Evolutionary conservation across 257 asterid genomes (phyloP).

Genomic region (Parsonsia alboflavescens): DNA sequence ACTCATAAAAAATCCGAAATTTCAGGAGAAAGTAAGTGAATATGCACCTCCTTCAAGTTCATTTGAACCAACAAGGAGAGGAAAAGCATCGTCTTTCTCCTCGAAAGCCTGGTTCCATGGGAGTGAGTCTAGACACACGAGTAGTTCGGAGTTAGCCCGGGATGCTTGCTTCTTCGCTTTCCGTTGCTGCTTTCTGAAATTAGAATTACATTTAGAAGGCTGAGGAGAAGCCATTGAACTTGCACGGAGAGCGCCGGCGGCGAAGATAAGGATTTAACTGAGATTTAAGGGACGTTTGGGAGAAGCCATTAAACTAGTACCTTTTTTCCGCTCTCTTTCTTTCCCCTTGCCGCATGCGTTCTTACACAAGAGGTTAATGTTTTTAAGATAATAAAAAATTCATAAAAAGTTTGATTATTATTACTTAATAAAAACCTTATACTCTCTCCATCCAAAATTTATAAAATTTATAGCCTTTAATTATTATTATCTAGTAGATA

Average conservation of each 20-base stretch:
- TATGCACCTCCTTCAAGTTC: slow-evolving; percentile 75
- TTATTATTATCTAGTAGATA: too few relatives aligned
- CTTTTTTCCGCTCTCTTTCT: too few relatives aligned
- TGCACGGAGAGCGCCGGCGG: background rate
- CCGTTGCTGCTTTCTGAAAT: slow-evolving; percentile 22
- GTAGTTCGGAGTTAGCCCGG: slow-evolving; percentile 38
- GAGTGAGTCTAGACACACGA: slow-evolving; percentile 52
- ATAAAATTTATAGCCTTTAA: too few relatives aligned
- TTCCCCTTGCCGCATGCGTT: too few relatives aligned
- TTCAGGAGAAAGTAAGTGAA: background rate
- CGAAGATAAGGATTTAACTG: slow-evolving; percentile 22
- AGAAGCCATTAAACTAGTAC: too few relatives aligned
- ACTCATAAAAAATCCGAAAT: background rate
- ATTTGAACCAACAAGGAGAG: slow-evolving; percentile 62
- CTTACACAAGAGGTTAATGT: too few relatives aligned
- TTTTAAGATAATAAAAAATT: too few relatives aligned
- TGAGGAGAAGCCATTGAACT: slow-evolving; percentile 43
- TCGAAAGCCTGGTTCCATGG: slow-evolving; percentile 65
- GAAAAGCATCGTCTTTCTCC: slow-evolving; percentile 39
- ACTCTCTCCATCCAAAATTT: too few relatives aligned
- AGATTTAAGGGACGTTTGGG: slow-evolving; percentile 2
- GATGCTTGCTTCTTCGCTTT: slow-evolving; percentile 44
- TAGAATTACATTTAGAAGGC: slow-evolving; percentile 19
- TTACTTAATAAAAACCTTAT: too few relatives aligned
- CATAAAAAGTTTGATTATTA: too few relatives aligned